A percentile compares a stretch with the other conserved stretches of the same genome.
phyloP scores from a whole-genome alignment of 202 grass and related monocot species.

The Zoysia matrella region DNA sequence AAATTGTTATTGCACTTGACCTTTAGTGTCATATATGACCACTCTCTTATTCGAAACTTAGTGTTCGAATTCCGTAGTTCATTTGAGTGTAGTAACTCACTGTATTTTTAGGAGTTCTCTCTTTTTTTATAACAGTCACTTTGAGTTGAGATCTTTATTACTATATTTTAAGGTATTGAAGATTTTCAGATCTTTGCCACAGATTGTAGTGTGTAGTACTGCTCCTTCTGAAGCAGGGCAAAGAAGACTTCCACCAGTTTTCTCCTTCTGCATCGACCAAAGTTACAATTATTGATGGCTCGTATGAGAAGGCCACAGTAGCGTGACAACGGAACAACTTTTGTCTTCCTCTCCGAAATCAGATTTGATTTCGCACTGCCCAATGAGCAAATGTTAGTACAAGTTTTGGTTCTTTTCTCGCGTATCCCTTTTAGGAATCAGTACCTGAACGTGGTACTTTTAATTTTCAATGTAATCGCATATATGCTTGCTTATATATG shows the following conservation, averaged over 20 bases:
- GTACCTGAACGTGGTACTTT: conserved; percentile 8
- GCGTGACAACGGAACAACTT: conserved; percentile 37
- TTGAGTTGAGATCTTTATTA: conserved; percentile 23
- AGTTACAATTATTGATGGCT: conserved; percentile 41
- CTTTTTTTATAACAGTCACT: conserved; percentile 16
- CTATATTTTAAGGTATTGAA: neutral
- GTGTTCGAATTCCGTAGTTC: no score
- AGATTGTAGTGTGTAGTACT: neutral
- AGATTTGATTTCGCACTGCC: conserved; percentile 25
- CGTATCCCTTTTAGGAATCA: neutral
- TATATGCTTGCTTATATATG: conserved; percentile 23
- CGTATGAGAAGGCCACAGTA: conserved; percentile 34
- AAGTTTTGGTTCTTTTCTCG: neutral
- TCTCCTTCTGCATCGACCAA: conserved; percentile 22
- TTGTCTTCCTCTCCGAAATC: conserved; percentile 27
- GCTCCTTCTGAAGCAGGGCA: neutral
- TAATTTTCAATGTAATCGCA: conserved; percentile 20
- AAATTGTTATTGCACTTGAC: no score
- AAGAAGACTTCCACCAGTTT: conserved; percentile 30
- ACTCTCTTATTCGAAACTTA: no score
- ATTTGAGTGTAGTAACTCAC: neutral
- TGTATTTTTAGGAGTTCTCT: neutral
- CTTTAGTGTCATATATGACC: no score
- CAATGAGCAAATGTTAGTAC: neutral
- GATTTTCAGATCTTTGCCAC: conserved; percentile 17